A percentile compares a stretch with the other conserved stretches of the same genome.
These are phyloP conservation scores for Amanita brunnescens DNA, from an alignment of 768 basidiomycete species.

Conservation along the genomic window DNA sequence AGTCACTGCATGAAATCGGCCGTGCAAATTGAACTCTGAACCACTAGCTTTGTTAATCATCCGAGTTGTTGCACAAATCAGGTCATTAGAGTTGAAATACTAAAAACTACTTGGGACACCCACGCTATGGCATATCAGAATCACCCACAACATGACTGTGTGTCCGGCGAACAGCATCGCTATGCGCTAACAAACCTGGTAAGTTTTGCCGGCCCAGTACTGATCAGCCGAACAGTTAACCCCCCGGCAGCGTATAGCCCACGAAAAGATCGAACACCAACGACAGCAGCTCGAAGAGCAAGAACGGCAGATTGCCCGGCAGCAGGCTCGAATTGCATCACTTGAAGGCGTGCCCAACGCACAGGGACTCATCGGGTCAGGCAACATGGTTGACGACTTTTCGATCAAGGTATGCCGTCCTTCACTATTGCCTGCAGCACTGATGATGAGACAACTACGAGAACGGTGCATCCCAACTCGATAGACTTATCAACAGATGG, in stretches of 20 bases:
- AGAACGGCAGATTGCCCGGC: conserved; percentile 69
- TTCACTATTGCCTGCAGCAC: not conserved
- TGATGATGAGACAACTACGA: conserved; percentile 20
- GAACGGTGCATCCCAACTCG: conserved; percentile 78
- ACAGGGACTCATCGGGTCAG: conserved; percentile 34
- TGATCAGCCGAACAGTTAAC: not conserved
- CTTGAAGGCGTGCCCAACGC: conserved; percentile 58
- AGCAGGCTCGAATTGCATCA: conserved; percentile 60
- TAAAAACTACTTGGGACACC: not conserved
- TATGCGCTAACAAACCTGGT: conserved; percentile 83
- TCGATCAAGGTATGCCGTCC: conserved; percentile 63
- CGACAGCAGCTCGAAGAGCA: conserved; percentile 73
- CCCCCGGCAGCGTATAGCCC: conserved; percentile 59
- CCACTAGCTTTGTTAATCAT: no score
- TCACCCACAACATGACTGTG: conserved; percentile 30
- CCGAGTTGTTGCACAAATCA: not conserved
- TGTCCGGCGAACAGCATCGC: conserved; percentile 63
- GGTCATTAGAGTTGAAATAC: no score
- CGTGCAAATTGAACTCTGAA: no score
- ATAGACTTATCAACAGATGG: conserved; percentile 82
- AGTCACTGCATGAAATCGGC: no score
- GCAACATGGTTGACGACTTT: conserved; percentile 75
- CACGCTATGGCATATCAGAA: conserved; percentile 7
- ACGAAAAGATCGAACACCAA: conserved; percentile 84
- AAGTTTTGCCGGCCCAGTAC: conserved; percentile 18